Evolutionary conservation across 768 basidiomycete genomes (phyloP), one percentile per base, ranked within the genome.

Genomic region (Tulasnella sp.): DNA sequence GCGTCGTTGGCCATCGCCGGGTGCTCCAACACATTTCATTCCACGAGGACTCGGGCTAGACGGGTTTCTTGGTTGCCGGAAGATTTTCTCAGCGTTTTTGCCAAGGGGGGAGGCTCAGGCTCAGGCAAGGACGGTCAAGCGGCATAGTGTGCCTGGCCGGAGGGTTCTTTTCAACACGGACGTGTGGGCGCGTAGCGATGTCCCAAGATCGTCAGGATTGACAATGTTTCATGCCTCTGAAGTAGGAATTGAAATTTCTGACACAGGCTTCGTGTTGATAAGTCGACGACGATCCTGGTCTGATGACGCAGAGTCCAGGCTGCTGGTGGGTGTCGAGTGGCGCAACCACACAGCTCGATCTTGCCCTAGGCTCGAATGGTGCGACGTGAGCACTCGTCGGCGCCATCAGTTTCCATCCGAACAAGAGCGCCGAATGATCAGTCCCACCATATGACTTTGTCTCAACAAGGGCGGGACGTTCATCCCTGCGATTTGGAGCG

Each of bases 381-480:
- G 3, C 32, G 15, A 29, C 2, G 61, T 15, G 26, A 67, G 15
- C 61, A 35, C 29, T 35, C 10, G 26, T 67, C 61, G n/a, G 61
- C 61, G 61, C 61, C 61, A 67, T 67, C 61, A 67, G 6, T 29
- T 67, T 67, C 61, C 61, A 67, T 67, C 61, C 61, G 61, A 67
- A 67, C 26, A 67, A 67, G 61, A n/a, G 15, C 26, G 61, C 61
- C 61, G 15, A 67, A 29, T 13, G 32, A 67, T 67, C 61, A 67
- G 23, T 67, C 26, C 26, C 61, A 67, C 61, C 61, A 67, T 32
- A 67, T 35, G 61, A 67, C 61, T 29, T 55, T 67, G 61, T 67
- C 32, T 67, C 61, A 35, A 67, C 61, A 67, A 67, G 61, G 61
- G 32, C n/a, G 29, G 29, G 61, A 67, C 32, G 61, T 35, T 67